Percentiles rank a stretch among this genome's conserved stretches.
These are phyloP conservation scores for Mycotypha africana DNA, from an alignment of 371 early-diverging fungal genomes.

Conservation along the genomic window DNA sequence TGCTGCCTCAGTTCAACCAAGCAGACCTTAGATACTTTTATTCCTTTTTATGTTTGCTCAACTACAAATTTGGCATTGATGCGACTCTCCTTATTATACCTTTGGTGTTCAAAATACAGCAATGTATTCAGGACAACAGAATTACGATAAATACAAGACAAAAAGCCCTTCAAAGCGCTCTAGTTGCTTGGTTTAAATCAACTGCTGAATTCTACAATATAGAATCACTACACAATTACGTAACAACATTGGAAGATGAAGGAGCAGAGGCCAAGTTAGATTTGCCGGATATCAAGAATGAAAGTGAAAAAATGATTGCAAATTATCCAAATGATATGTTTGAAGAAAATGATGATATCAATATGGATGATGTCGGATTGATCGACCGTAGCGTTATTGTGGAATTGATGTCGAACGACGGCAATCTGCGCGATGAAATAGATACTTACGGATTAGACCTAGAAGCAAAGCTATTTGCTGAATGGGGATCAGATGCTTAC, in stretches of 20 bases:
- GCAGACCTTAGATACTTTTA: conserved; percentile 53
- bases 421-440: conserved; percentile 18
- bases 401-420: conserved; percentile 20
- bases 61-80: conserved; percentile 51
- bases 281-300: conserved; percentile 2
- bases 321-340: not conserved
- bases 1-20: conserved; percentile 32
- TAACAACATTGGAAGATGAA: not conserved
- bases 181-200: conserved; percentile 40
- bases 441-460: conserved; percentile 38
- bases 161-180: conserved; percentile 48
- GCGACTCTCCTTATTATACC: conserved; percentile 56
- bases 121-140: conserved; percentile 17
- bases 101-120: conserved; percentile 58
- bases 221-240: conserved; percentile 14
- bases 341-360: not conserved
- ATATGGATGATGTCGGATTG: conserved; percentile 3
- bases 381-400: conserved; percentile 26
- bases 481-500: conserved; percentile 37
- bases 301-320: not conserved
- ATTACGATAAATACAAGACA: conserved; percentile 32
- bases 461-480: conserved; percentile 38
- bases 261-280: not conserved
- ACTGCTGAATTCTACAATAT: conserved; percentile 32
- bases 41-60: conserved; percentile 41